Base-by-base conservation (phyloP, 345 rosid species). In the Lumnitzera littorea region DNA sequence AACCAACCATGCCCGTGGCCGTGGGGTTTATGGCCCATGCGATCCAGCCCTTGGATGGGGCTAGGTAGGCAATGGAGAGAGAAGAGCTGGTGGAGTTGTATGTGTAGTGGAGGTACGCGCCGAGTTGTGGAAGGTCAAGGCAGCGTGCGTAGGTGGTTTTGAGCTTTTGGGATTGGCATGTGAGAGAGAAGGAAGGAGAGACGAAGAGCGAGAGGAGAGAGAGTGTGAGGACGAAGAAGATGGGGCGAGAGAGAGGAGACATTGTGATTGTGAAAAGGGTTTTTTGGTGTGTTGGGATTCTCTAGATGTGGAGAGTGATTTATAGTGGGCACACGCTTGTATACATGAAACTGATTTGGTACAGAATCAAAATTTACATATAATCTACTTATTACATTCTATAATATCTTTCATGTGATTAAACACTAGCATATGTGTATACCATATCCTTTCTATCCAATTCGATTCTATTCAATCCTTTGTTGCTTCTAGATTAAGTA, bases 11-110 rank as follows among this genome's bases (percentile, higher is more conserved):
- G 23, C 72, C 78, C 8, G 56, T 53, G 5, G 20, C 74, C 17
- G 71, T 77, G 2, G 87, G 96, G 53, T 91, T 91, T 55, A 91
- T 73, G 15, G 79, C 98, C 98, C 96, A 91, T 16, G 86, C 75
- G 61, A 75, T 51, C 98, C 98, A 91, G 24, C 95, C 95, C 48
- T 41, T 57, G 55, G 86, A 88, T 17, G 83, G 15, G 2, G 95
- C 84, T 25, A 82, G 15, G 89, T 81, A 91, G 43, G 95, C 91
- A 16, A 91, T 58, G 27, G 82, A 68, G 67, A 89, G 91, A n/a
- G 98, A 84, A 10, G 96, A 83, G 50, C 89, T 91, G 11, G 82
- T 9, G 31, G 83, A 62, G 57, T 86, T 36, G 87, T 81, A 87
- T 20, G 87, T 72, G 81, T 76, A 89, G 74, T 92, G 96, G 10